Conservation (phyloP, 202 grass and related monocot species). For the Carex arenaria region DNA sequence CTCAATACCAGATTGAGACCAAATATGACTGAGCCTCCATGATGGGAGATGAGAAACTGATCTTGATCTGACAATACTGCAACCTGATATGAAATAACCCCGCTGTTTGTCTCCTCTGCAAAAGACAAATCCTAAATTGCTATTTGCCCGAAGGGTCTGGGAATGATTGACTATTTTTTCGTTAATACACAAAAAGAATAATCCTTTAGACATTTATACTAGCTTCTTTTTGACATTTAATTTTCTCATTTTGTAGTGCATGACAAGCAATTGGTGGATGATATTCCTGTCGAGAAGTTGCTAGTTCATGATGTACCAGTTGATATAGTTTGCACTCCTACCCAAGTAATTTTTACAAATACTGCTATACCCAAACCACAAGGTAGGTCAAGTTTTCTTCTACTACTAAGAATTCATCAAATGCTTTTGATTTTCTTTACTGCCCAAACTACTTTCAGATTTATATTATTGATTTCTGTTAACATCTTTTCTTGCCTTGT, state of each 20-base stretch:
- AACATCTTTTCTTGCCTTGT: background rate
- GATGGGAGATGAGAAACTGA: background rate
- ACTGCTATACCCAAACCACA: conserved; percentile 80
- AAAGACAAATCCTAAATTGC: background rate
- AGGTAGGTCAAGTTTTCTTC: conserved; percentile 37
- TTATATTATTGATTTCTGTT: background rate
- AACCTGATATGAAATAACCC: background rate
- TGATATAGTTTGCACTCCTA: conserved; percentile 91
- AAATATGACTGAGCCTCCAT: background rate
- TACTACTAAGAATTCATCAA: background rate
- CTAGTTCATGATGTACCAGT: conserved; percentile 91
- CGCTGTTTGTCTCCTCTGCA: background rate
- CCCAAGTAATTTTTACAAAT: conserved; percentile 79
- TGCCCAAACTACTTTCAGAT: background rate
- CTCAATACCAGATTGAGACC: background rate
- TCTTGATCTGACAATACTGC: background rate
- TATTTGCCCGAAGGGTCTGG: background rate
- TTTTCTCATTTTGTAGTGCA: conserved; percentile 49
- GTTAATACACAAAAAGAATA: background rate
- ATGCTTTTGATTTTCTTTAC: background rate
- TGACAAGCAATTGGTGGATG: conserved; percentile 88
- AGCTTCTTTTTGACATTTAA: conserved; percentile 1
- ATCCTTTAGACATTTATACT: background rate
- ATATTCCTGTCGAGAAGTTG: conserved; percentile 85
- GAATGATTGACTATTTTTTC: background rate